Conservation (phyloP, 2,329 filamentous ascomycete genomes). For the Colletotrichum sp. region DNA sequence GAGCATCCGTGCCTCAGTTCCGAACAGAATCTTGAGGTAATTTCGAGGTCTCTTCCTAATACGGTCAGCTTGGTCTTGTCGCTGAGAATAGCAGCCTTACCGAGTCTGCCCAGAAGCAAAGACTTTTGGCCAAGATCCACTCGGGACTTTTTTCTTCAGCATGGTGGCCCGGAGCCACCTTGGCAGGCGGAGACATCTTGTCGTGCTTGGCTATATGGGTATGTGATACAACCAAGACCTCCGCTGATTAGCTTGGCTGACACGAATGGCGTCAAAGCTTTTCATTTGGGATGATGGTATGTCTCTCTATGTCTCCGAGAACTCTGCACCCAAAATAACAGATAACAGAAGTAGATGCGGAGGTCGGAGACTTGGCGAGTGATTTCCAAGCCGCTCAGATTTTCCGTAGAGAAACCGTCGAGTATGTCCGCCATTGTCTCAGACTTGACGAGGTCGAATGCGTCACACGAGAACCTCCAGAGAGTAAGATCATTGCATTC, state of each 20-base stretch:
- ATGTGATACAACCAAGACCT: background rate
- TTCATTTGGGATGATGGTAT: background rate
- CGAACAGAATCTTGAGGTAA: background rate
- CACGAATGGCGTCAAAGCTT: background rate
- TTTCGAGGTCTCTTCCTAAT: background rate
- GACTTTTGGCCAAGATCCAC: background rate
- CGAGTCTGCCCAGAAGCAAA: background rate
- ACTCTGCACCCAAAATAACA: background rate
- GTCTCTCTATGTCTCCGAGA: background rate
- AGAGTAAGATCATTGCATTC: background rate
- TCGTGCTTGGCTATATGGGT: background rate
- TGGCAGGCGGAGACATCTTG: background rate
- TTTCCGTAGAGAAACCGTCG: background rate
- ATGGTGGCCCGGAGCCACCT: background rate
- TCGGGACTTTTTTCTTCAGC: background rate
- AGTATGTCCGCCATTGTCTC: background rate
- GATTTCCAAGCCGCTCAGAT: background rate
- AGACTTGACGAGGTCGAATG: background rate
- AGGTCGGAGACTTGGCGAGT: background rate
- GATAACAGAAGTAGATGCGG: background rate
- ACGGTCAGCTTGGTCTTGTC: background rate
- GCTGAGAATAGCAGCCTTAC: background rate
- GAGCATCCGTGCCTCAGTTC: background rate
- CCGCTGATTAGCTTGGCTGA: background rate
- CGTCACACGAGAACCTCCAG: background rate